phyloP scores from a whole-genome alignment of 208 protist species.

The Leishmania major region DNA sequence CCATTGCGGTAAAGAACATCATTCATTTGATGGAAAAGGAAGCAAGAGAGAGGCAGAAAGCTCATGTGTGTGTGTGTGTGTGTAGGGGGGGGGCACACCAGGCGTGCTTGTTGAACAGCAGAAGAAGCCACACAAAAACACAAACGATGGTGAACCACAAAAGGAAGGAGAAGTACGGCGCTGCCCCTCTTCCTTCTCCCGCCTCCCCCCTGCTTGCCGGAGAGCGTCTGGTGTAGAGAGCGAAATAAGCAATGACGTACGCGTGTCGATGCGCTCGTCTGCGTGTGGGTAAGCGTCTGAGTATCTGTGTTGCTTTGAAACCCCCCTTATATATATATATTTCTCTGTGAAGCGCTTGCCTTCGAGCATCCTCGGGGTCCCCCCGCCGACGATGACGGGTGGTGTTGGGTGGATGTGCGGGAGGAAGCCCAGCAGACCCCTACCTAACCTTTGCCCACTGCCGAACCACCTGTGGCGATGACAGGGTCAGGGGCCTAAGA shows the following conservation, averaged over 20 bases:
- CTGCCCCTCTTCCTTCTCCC: not conserved
- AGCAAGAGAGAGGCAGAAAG: not conserved
- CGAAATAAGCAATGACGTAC: not conserved
- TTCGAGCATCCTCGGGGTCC: no score
- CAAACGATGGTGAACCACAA: constrained; percentile 3
- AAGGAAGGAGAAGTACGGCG: not conserved
- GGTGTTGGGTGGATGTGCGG: no score
- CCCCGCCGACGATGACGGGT: not conserved
- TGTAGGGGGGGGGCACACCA: not conserved
- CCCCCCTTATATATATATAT: no score
- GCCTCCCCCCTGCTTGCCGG: not conserved
- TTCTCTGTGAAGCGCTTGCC: not conserved
- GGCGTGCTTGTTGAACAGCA: not conserved
- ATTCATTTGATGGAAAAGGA: not conserved
- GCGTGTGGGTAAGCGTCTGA: not conserved
- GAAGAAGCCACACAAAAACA: not conserved
- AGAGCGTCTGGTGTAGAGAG: not conserved
- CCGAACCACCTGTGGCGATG: not conserved
- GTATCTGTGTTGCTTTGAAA: not conserved
- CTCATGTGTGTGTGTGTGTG: not conserved
- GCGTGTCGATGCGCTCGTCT: not conserved
- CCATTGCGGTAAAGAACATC: not conserved
- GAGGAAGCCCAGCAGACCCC: no score
- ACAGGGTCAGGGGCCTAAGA: not conserved
- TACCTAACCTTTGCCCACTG: not conserved